phyloP scores from a whole-genome alignment of 1,139 yeast genomes.

The Dujonia santamariae region DNA sequence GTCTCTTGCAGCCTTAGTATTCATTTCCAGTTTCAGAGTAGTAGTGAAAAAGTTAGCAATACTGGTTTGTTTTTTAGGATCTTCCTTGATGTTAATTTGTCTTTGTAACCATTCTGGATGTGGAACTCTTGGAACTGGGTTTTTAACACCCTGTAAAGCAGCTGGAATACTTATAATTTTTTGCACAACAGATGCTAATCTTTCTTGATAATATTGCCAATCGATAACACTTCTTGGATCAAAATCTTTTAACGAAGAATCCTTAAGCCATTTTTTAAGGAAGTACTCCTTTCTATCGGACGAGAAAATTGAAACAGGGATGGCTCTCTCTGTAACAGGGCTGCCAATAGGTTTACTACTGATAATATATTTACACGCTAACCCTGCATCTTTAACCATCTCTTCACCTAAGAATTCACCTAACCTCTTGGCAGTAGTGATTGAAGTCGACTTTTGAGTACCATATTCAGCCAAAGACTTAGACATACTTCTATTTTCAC shows the following conservation, averaged over 20 bases:
- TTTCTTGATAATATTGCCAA: conserved; percentile 89
- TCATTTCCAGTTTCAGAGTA: conserved; percentile 26
- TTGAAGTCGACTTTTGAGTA: conserved; percentile 88
- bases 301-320: conserved; percentile 94
- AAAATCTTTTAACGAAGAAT: conserved; percentile 72
- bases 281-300: conserved; percentile 67
- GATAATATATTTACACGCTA: conserved; percentile 92
- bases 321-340: conserved; percentile 94
- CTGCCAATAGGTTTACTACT: conserved; percentile 80
- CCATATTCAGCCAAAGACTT: conserved; percentile 88
- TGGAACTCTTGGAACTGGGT: conserved; percentile 91
- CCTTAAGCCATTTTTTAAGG: conserved; percentile 83
- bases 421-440: conserved; percentile 88
- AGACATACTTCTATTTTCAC: conserved; percentile 96
- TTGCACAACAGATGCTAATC: conserved; percentile 90
- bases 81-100: conserved; percentile 56
- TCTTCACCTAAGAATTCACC: conserved; percentile 97
- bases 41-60: conserved; percentile 58
- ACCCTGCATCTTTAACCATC: conserved; percentile 95
- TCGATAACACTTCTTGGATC: conserved; percentile 90
- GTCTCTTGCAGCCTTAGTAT: conserved; percentile 17
- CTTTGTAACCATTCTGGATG: conserved; percentile 93
- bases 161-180: conserved; percentile 97
- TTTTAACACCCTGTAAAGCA: conserved; percentile 82
- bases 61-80: conserved; percentile 69